Base-by-base conservation (phyloP, 306 rosid species). In the Lagenaria siceraria region DNA sequence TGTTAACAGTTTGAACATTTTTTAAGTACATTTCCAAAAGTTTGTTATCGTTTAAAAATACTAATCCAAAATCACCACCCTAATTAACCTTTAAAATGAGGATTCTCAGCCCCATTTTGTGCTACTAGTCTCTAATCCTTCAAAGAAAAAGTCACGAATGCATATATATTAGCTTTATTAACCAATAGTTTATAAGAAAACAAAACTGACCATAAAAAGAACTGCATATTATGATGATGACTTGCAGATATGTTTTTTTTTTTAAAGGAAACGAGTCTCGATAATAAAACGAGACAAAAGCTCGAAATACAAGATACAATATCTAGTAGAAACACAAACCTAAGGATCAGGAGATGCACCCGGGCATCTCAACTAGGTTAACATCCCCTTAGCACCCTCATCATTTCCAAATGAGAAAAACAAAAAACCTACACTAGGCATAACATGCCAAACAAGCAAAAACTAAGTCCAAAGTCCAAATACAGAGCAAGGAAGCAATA, bases 231-330 rank as follows among this genome's bases (percentile, higher is more conserved):
- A 36, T 64, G 72, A 35, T 19, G 27, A 81, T 81, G 73, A 68
- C 98, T 90, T 90, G 92, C 97, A 75, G 98, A 91, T 77, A 91
- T 87, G 86, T 91, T 94, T n/a, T n/a, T n/a, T n/a, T n/a, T n/a
- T n/a, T n/a, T n/a, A n/a, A n/a, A n/a, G n/a, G n/a, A n/a, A n/a
- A n/a, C n/a, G n/a, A n/a, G n/a, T n/a, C n/a, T n/a, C n/a, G n/a
- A n/a, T n/a, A n/a, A n/a, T n/a, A n/a, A n/a, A n/a, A n/a, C n/a
- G n/a, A n/a, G n/a, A n/a, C n/a, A n/a, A n/a, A n/a, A n/a, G n/a
- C n/a, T n/a, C n/a, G n/a, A n/a, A n/a, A n/a, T n/a, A n/a, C n/a
- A n/a, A n/a, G n/a, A n/a, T n/a, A n/a, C n/a, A n/a, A n/a, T n/a
- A n/a, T n/a, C n/a, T n/a, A n/a, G n/a, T n/a, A n/a, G n/a, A n/a